Percentiles rank a stretch among this genome's conserved stretches.
Conservation (phyloP, 371 early-diverging fungal genomes). For the Smittium mucronatum region DNA sequence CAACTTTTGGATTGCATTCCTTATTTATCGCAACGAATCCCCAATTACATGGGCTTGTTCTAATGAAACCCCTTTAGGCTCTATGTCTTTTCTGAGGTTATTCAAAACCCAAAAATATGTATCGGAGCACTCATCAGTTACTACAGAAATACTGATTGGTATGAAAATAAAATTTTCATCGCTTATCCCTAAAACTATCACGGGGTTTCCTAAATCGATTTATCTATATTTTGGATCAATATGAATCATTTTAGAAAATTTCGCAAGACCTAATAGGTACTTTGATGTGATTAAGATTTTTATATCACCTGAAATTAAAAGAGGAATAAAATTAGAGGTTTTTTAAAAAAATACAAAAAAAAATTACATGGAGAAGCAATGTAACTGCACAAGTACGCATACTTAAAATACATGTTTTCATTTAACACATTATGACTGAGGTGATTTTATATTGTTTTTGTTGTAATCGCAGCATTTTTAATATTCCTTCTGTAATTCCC, state of each 20-base stretch:
- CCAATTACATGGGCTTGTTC: neutral
- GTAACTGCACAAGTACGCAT: neutral
- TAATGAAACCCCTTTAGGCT: neutral
- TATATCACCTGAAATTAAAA: neutral
- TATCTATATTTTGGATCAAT: neutral
- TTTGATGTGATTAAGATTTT: neutral
- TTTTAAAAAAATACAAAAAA: neutral
- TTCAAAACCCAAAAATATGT: neutral
- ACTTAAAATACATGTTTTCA: neutral
- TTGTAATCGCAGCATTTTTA: neutral
- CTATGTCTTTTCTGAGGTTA: neutral
- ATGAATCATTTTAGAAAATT: neutral
- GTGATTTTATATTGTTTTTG: neutral
- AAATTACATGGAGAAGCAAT: neutral
- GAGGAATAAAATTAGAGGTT: neutral
- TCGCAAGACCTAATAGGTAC: neutral
- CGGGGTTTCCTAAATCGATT: neutral
- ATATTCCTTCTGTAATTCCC: neutral
- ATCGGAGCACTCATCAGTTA: neutral
- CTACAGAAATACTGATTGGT: neutral
- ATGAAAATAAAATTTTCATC: neutral
- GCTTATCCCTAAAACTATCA: neutral
- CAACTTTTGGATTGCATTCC: neutral
- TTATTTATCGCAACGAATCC: neutral
- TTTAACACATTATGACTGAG: neutral